These are phyloP conservation scores for Wickerhamiella spandovensis DNA, from an alignment of 805 yeast species.

Conservation along the genomic window DNA sequence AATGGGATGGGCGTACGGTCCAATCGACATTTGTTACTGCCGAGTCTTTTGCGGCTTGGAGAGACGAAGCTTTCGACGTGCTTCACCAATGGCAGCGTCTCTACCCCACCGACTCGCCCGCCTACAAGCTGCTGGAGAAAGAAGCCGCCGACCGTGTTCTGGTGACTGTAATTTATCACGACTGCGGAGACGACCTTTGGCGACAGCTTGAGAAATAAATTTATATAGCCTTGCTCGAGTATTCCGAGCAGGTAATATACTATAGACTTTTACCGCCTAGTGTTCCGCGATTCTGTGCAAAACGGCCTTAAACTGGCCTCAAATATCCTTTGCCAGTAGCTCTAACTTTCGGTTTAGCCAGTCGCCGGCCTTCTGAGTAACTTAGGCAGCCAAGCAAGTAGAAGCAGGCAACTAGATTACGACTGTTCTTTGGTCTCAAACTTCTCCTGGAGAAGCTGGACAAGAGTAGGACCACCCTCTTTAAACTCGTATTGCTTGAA, in stretches of 20 bases:
- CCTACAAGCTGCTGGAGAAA: conserved; percentile 48
- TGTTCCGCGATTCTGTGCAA: too few relatives aligned
- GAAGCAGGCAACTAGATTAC: too few relatives aligned
- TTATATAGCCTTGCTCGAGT: too few relatives aligned
- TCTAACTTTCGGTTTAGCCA: too few relatives aligned
- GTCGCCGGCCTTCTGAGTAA: too few relatives aligned
- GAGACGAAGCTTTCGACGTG: conserved; percentile 83
- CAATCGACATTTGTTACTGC: conserved; percentile 88
- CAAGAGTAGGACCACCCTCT: conserved; percentile 17
- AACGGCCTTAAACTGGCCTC: too few relatives aligned
- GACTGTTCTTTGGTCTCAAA: background rate
- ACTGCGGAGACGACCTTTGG: conserved; percentile 29
- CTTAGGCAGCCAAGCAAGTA: too few relatives aligned
- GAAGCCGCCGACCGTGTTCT: conserved; percentile 54
- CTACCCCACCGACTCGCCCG: conserved; percentile 39
- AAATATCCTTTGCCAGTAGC: too few relatives aligned
- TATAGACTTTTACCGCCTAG: too few relatives aligned
- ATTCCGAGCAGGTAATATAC: too few relatives aligned
- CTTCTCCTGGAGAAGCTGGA: conserved; percentile 10
- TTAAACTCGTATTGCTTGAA: conserved; percentile 17
- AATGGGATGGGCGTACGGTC: conserved; percentile 70
- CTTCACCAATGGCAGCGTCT: conserved; percentile 88
- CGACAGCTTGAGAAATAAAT: background rate
- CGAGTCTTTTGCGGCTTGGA: conserved; percentile 91
- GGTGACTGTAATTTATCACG: conserved; percentile 81